Evolutionary conservation across 129 eudicot species (phyloP), one percentile per base, ranked within the genome.

Genomic region (Flaveria sonorensis): DNA sequence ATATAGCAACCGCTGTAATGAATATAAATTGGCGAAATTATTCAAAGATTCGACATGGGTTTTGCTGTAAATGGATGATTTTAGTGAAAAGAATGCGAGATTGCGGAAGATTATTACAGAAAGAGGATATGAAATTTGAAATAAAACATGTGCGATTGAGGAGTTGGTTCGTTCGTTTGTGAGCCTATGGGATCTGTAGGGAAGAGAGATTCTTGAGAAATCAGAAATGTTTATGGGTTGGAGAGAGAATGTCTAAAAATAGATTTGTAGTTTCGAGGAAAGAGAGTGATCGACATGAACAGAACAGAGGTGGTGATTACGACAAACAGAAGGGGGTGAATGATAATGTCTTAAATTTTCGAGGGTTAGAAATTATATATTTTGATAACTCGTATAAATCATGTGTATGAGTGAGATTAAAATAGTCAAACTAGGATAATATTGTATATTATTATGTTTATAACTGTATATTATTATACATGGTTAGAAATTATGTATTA

Each of bases 181-280:
- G 42, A 13, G 46, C 12, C 30, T 36, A 7, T 43, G 36, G 52
- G 68, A 73, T 39, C 56, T 20, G 36, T 30, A 30, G 36, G 36
- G 36, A 30, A 30, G 40, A 6, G 40, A 36, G 40, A 36, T 36
- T 36, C 40, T 36, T 36, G 5, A 36, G 40, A 50, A 63, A 68
- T 55, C 45, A 8, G 48, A 55, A 57, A 40, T 78, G 36, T 70
- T 71, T 57, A 60, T 11, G 15, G 60, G 40, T 13, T 64, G 56
- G 71, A 46, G 71, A 78, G 51, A 68, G 47, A 55, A 47, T 62
- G 16, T 62, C 75, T 24, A 77, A 69, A 69, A 59, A 45, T 59
- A 47, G 64, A 59, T 47, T 53, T 59, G 60, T 62, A 78, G 53
- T 60, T 70, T 78, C 76, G 6, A 52, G 81, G 81, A 78, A 78